These are phyloP conservation scores for Kwoniella shandongensis DNA, from an alignment of 768 basidiomycete species.

Conservation along the genomic window DNA sequence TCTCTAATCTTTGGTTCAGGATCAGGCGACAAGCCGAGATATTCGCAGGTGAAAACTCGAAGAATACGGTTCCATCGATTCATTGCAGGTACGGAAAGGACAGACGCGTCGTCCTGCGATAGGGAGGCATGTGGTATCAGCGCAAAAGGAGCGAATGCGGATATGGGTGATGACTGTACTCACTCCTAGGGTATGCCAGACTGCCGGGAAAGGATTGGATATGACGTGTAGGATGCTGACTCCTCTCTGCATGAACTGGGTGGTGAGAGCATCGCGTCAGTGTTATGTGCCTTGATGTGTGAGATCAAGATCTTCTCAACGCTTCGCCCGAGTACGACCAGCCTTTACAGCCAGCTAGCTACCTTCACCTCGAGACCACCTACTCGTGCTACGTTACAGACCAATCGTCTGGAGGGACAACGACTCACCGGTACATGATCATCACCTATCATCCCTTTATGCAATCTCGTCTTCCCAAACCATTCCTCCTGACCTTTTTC, in stretches of 20 bases:
- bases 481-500: constrained; percentile 32
- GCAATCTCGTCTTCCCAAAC: constrained; percentile 39
- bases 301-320: too few relatives aligned
- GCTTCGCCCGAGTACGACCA: too few relatives aligned
- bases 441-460: constrained; percentile 66
- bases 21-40: constrained; percentile 61
- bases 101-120: constrained; percentile 90
- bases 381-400: neutral
- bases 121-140: too few relatives aligned
- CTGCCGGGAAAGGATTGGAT: constrained; percentile 77
- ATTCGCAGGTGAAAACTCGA: constrained; percentile 85
- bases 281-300: too few relatives aligned
- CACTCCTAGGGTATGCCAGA: constrained; percentile 82
- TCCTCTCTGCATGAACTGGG: constrained; percentile 68
- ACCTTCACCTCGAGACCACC: too few relatives aligned
- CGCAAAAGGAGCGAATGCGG: neutral
- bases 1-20: neutral
- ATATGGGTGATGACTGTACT: constrained; percentile 40
- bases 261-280: neutral
- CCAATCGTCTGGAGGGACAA: neutral
- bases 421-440: constrained; percentile 74
- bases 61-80: constrained; percentile 85
- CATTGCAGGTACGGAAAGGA: constrained; percentile 79
- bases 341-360: too few relatives aligned
- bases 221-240: constrained; percentile 90